These are phyloP conservation scores for Phaeophleospora eucalypticola DNA, from an alignment of 2,329 filamentous ascomycete genomes.

Conservation along the genomic window DNA sequence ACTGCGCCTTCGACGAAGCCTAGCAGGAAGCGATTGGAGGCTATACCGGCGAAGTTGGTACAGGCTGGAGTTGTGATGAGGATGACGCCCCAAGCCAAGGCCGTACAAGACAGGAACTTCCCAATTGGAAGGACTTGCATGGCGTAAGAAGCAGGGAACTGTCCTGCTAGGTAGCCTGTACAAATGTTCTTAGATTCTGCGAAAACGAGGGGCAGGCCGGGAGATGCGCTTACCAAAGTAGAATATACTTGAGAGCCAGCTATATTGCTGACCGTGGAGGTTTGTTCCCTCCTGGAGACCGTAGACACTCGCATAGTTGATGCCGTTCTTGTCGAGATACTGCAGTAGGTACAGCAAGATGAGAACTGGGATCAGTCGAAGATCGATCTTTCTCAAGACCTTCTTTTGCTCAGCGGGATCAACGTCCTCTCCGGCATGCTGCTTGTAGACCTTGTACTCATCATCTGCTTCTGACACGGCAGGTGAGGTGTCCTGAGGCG, in stretches of 20 bases:
- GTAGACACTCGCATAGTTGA: conserved; percentile 47
- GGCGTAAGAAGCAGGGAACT: conserved; percentile 43
- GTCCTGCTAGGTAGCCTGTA: conserved; percentile 39
- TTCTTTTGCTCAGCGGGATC: conserved; percentile 26
- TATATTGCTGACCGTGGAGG: conserved; percentile 49
- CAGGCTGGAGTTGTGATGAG: conserved; percentile 41
- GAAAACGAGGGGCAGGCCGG: neutral
- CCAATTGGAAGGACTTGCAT: conserved; percentile 46
- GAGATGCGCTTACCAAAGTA: conserved; percentile 39
- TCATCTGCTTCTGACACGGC: conserved; percentile 27
- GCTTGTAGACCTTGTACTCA: conserved; percentile 27
- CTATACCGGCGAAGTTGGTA: conserved; percentile 38
- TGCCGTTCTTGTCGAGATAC: conserved; percentile 39
- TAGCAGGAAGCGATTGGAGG: conserved; percentile 35
- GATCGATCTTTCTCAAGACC: conserved; percentile 35
- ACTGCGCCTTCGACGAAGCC: conserved; percentile 35
- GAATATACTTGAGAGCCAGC: conserved; percentile 46
- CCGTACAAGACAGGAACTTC: conserved; percentile 42
- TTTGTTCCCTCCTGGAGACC: conserved; percentile 47
- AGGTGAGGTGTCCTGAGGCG: conserved; percentile 11
- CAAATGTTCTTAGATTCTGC: neutral
- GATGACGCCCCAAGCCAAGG: conserved; percentile 40
- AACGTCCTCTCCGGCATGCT: conserved; percentile 21
- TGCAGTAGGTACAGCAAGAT: conserved; percentile 38
- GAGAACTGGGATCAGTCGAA: conserved; percentile 33